Conservation (phyloP, 306 rosid species). For the Benincasa hispida region DNA sequence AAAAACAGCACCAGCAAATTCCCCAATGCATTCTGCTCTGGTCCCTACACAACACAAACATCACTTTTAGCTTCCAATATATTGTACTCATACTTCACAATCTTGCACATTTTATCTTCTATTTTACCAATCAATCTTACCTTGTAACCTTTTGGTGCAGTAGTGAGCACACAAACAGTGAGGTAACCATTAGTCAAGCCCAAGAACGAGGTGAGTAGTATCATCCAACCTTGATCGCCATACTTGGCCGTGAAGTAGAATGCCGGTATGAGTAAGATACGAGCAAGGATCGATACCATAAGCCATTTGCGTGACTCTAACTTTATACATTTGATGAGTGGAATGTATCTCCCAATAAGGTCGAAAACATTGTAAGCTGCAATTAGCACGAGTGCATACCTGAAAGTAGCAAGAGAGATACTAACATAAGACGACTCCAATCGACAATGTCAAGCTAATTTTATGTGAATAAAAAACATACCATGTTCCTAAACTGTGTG, state of each 20-base stretch:
- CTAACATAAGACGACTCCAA: neutral
- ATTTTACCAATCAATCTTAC: constrained; percentile 18
- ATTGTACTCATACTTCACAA: neutral
- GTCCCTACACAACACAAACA: constrained; percentile 45
- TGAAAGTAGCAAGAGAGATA: constrained; percentile 12
- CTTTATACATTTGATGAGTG: constrained; percentile 36
- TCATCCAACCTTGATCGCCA: constrained; percentile 85
- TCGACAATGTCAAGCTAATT: neutral
- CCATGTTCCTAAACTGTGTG: constrained; percentile 73
- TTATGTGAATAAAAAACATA: constrained; percentile 9
- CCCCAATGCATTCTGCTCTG: constrained; percentile 95
- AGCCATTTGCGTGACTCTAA: constrained; percentile 50
- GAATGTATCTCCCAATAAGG: constrained; percentile 78
- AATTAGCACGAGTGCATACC: constrained; percentile 79
- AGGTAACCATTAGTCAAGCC: constrained; percentile 75
- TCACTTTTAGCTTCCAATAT: neutral
- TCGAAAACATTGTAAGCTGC: constrained; percentile 62
- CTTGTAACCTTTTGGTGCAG: constrained; percentile 92
- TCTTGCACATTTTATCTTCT: neutral
- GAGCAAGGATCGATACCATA: constrained; percentile 20
- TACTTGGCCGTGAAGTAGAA: constrained; percentile 77
- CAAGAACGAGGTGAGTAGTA: constrained; percentile 57
- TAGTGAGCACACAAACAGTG: constrained; percentile 70
- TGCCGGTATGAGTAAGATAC: constrained; percentile 55
- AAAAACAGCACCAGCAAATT: constrained; percentile 67